Evolutionary conservation across 768 basidiomycete genomes (phyloP).

Genomic region (Lactarius hatsudake): DNA sequence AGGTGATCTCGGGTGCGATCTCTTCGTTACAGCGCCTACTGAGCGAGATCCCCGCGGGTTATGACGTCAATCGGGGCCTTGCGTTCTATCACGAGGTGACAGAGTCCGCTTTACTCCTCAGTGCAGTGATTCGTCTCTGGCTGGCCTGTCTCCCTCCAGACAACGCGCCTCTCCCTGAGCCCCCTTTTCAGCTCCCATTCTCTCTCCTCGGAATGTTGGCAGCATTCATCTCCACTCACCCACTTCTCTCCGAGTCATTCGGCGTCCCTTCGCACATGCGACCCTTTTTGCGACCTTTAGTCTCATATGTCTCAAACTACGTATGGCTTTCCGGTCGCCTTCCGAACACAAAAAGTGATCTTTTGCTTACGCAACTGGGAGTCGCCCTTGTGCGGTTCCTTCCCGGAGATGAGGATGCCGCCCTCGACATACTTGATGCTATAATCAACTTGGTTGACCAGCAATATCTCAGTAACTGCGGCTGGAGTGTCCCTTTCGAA

Average conservation of each 20-base stretch:
- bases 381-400: constrained; percentile 52
- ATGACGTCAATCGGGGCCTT: constrained; percentile 14
- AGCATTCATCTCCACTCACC: constrained; percentile 48
- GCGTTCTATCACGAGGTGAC: constrained; percentile 35
- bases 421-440: constrained; percentile 43
- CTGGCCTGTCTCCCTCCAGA: constrained; percentile 54
- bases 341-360: constrained; percentile 51
- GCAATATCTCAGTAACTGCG: constrained; percentile 42
- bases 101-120: constrained; percentile 39
- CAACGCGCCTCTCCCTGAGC: constrained; percentile 41
- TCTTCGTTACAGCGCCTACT: constrained; percentile 27
- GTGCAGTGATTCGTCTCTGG: constrained; percentile 59
- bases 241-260: constrained; percentile 45
- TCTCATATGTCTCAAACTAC: constrained; percentile 51
- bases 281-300: constrained; percentile 49
- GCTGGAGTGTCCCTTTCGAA: constrained; percentile 37
- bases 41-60: constrained; percentile 16
- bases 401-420: constrained; percentile 74
- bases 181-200: constrained; percentile 65
- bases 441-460: constrained; percentile 38
- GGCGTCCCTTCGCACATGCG: constrained; percentile 34
- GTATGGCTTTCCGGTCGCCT: constrained; percentile 57
- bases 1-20: constrained; percentile 30
- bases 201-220: constrained; percentile 51
- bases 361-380: constrained; percentile 69